Evolutionary conservation across 208 protist species (phyloP).

Genomic region (Trypanosoma lewisi): DNA sequence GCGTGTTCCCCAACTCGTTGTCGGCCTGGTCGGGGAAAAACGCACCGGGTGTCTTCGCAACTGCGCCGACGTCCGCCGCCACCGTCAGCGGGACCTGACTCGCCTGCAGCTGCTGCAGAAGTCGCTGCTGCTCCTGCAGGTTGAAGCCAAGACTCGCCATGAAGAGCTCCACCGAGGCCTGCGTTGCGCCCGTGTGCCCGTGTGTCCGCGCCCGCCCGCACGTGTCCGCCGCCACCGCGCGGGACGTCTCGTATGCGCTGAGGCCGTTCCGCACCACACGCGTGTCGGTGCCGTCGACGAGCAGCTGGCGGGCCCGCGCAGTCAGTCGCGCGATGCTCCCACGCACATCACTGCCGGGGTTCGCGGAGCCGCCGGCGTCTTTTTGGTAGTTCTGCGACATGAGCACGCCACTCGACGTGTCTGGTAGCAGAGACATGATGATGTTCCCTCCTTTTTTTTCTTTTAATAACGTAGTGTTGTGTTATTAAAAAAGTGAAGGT

Average conservation of each 20-base stretch:
- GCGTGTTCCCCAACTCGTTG: constrained; percentile 29
- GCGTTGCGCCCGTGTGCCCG: constrained; percentile 25
- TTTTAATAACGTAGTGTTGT: too few species aligned
- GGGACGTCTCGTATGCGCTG: constrained; percentile 67
- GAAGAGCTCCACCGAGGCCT: constrained; percentile 81
- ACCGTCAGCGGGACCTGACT: constrained; percentile 47
- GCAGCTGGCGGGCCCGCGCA: constrained; percentile 62
- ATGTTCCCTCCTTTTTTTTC: too few species aligned
- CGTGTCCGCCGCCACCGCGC: constrained; percentile 36
- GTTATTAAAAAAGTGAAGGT: too few species aligned
- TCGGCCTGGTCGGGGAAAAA: constrained; percentile 12
- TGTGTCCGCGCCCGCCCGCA: not conserved
- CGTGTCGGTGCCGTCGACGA: constrained; percentile 37
- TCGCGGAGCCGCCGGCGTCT: not conserved
- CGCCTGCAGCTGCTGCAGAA: constrained; percentile 65
- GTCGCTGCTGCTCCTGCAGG: constrained; percentile 75
- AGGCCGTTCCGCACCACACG: constrained; percentile 63
- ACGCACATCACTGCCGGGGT: constrained; percentile 46
- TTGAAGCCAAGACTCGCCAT: constrained; percentile 83
- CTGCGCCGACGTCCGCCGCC: constrained; percentile 1
- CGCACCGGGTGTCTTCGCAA: constrained; percentile 8
- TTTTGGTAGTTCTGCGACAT: constrained; percentile 11
- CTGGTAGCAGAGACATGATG: constrained; percentile 15
- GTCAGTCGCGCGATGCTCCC: constrained; percentile 62
- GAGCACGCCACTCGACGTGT: constrained; percentile 13